These are phyloP conservation scores for Candida ipomoeae DNA, from an alignment of 805 yeast genomes.

Conservation along the genomic window DNA sequence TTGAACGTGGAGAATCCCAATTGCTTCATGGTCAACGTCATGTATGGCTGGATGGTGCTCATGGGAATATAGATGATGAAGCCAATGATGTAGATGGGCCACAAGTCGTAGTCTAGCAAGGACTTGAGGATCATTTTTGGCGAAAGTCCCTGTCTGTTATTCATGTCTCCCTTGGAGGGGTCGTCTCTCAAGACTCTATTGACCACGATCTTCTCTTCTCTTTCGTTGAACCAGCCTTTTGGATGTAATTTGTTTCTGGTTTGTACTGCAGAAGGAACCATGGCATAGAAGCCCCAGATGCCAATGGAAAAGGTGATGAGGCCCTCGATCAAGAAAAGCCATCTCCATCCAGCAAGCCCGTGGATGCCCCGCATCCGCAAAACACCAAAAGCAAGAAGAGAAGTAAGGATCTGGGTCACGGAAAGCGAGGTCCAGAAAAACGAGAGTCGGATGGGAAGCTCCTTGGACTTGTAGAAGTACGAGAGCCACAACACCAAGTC, in stretches of 20 bases:
- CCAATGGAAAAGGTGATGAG: constrained; percentile 53
- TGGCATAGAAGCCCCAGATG: constrained; percentile 34
- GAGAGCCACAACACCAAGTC: constrained; percentile 53
- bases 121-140: constrained; percentile 36
- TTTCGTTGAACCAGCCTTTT: constrained; percentile 47
- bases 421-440: constrained; percentile 58
- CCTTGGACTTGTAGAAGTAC: constrained; percentile 58
- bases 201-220: constrained; percentile 55
- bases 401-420: constrained; percentile 41
- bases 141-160: constrained; percentile 52
- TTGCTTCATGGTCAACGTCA: constrained; percentile 45
- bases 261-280: constrained; percentile 55
- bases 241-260: constrained; percentile 48
- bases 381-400: constrained; percentile 50
- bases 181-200: constrained; percentile 60
- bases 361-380: constrained; percentile 44
- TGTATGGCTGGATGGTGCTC: constrained; percentile 28
- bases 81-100: constrained; percentile 53
- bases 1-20: constrained; percentile 52
- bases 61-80: constrained; percentile 26
- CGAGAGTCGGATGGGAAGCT: constrained; percentile 55
- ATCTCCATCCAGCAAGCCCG: constrained; percentile 56
- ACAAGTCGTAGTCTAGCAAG: constrained; percentile 46
- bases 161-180: constrained; percentile 59
- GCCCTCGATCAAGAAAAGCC: constrained; percentile 66